These are phyloP conservation scores for Saturnispora quitensis DNA, from an alignment of 805 yeast species.

Conservation along the genomic window DNA sequence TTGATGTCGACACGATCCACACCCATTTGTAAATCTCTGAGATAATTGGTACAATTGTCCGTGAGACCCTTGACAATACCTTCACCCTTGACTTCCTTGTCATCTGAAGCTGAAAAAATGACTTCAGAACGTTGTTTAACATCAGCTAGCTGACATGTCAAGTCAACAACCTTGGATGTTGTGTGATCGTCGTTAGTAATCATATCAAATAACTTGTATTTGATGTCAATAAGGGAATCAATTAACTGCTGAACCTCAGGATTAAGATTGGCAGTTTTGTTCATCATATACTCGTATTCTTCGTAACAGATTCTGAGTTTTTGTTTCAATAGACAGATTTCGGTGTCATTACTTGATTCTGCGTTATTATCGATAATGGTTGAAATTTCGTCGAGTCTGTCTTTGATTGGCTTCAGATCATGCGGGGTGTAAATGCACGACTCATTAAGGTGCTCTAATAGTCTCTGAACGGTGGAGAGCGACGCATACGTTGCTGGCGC, in stretches of 20 bases:
- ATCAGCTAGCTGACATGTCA: constrained; percentile 15
- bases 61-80: constrained; percentile 61
- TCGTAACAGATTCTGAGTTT: constrained; percentile 58
- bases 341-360: constrained; percentile 18
- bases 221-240: constrained; percentile 51
- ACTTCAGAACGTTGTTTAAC: constrained; percentile 20
- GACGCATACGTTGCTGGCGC: constrained; percentile 95
- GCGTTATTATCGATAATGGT: constrained; percentile 44
- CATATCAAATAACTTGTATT: constrained; percentile 51
- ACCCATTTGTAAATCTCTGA: constrained; percentile 55
- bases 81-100: constrained; percentile 26
- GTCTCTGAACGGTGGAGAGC: constrained; percentile 72
- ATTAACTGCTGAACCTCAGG: constrained; percentile 42
- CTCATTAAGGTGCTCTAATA: constrained; percentile 75
- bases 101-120: constrained; percentile 10
- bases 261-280: constrained; percentile 44
- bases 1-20: constrained; percentile 38
- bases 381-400: constrained; percentile 61
- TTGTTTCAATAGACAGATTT: constrained; percentile 42
- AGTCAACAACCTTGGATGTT: constrained; percentile 11
- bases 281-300: constrained; percentile 48
- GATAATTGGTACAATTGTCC: constrained; percentile 73
- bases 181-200: constrained; percentile 34
- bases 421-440: constrained; percentile 74
- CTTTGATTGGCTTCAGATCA: constrained; percentile 71